Evolutionary conservation across 2,329 filamentous ascomycete species (phyloP).

Genomic region (Apiospora malaysiana): DNA sequence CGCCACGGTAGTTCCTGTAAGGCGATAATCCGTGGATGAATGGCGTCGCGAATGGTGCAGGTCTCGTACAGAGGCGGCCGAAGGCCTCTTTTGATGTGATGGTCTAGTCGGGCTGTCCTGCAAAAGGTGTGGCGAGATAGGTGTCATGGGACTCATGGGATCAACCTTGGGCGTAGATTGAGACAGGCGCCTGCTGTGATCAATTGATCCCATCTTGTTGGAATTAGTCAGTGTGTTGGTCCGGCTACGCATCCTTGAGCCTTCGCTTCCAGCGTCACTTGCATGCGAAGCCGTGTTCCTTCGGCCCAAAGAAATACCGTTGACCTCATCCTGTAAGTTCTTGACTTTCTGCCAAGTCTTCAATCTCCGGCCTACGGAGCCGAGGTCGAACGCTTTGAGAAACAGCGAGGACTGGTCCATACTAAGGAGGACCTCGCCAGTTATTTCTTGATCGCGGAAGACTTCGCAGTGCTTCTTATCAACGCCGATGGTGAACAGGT

Average conservation of each 20-base stretch:
- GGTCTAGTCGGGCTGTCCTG: constrained; percentile 55
- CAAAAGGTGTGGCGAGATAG: constrained; percentile 45
- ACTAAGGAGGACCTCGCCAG: constrained; percentile 87
- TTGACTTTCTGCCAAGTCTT: constrained; percentile 99
- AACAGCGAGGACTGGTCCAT: constrained; percentile 97
- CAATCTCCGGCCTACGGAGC: constrained; percentile 84
- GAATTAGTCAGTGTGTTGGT: constrained; percentile 62
- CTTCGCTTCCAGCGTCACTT: constrained; percentile 65
- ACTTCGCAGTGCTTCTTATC: constrained; percentile 92
- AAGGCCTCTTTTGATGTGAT: constrained; percentile 66
- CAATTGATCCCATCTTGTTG: constrained; percentile 48
- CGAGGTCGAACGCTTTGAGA: constrained; percentile 93
- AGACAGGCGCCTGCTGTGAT: constrained; percentile 56
- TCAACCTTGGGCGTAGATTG: constrained; percentile 60
- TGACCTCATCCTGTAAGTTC: constrained; percentile 85
- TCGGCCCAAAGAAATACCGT: constrained; percentile 50
- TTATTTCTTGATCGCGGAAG: constrained; percentile 94
- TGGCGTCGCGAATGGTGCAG: constrained; percentile 85
- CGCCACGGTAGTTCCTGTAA: constrained; percentile 39
- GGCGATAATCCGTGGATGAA: constrained; percentile 80
- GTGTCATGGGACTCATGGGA: constrained; percentile 48
- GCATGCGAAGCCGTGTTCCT: constrained; percentile 62
- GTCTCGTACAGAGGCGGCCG: constrained; percentile 81
- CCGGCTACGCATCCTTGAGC: constrained; percentile 56
- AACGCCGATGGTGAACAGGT: constrained; percentile 83